Conservation (phyloP, 768 basidiomycete species). For the Suillus spraguei region DNA sequence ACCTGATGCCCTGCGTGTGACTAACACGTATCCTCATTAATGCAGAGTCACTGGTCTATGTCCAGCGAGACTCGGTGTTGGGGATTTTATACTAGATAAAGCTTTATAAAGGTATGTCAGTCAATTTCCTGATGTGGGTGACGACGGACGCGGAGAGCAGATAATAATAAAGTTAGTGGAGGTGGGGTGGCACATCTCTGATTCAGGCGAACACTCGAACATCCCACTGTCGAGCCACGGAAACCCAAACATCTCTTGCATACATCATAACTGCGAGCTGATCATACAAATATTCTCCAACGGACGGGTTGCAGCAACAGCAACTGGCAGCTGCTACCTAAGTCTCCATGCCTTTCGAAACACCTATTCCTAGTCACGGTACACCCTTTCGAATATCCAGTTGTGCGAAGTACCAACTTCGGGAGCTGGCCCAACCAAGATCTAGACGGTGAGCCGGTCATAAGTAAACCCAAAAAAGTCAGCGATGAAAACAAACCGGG, state of each 20-base stretch:
- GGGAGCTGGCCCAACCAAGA: not conserved
- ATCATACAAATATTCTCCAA: not conserved
- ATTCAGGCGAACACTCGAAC: not conserved
- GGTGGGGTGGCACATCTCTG: not conserved
- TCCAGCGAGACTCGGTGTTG: too few species aligned
- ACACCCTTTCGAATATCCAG: not conserved
- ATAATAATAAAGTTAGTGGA: not conserved
- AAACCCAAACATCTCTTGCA: not conserved
- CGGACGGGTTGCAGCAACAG: not conserved
- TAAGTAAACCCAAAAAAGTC: not conserved
- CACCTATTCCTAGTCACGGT: not conserved
- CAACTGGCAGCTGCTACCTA: not conserved
- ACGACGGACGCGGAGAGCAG: too few species aligned
- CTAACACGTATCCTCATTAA: too few species aligned
- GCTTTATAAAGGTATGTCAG: too few species aligned
- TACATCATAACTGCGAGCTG: not conserved
- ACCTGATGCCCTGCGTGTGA: too few species aligned
- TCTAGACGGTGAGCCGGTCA: not conserved
- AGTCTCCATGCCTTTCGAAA: not conserved
- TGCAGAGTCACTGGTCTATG: too few species aligned
- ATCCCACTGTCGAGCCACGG: not conserved
- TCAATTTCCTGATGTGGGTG: too few species aligned
- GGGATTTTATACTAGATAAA: too few species aligned
- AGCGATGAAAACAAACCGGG: not conserved
- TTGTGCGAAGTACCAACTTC: too few species aligned